Conservation (phyloP, 345 rosid genomes). For the Nasturtium officinale region DNA sequence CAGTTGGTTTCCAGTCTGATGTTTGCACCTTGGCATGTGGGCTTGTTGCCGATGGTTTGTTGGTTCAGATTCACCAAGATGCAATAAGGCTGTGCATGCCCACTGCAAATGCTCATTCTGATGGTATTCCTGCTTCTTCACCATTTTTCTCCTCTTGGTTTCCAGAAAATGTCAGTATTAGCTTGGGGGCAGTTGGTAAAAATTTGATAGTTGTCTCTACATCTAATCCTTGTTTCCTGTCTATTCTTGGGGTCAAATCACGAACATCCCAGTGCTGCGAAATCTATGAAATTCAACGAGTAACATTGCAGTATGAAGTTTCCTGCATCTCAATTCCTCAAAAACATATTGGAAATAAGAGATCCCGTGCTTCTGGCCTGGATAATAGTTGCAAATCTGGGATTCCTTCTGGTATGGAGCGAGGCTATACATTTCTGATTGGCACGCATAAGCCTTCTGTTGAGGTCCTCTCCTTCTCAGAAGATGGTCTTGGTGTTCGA, state of each 20-base stretch:
- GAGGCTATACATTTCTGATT: slow-evolving; percentile 68
- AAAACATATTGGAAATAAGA: slow-evolving; percentile 52
- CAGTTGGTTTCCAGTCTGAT: slow-evolving; percentile 90
- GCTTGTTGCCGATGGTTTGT: slow-evolving; percentile 72
- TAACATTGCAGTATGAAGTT: slow-evolving; percentile 75
- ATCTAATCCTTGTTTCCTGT: slow-evolving; percentile 83
- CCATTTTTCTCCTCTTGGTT: slow-evolving; percentile 85
- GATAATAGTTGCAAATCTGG: slow-evolving; percentile 43
- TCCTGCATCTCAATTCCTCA: slow-evolving; percentile 88
- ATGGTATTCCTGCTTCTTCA: slow-evolving; percentile 66
- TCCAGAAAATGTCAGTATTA: slow-evolving; percentile 70
- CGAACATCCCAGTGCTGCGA: slow-evolving; percentile 59
- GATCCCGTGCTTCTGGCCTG: slow-evolving; percentile 41
- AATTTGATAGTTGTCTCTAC: slow-evolving; percentile 80
- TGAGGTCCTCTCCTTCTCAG: slow-evolving; percentile 73
- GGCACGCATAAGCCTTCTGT: slow-evolving; percentile 99
- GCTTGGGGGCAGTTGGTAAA: slow-evolving; percentile 92
- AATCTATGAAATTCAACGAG: slow-evolving; percentile 76
- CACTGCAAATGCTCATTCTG: slow-evolving; percentile 78
- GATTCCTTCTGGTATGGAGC: slow-evolving; percentile 67
- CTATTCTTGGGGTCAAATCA: slow-evolving; percentile 75
- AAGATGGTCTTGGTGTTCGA: slow-evolving; percentile 61
- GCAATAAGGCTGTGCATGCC: slow-evolving; percentile 92
- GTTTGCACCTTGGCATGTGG: slow-evolving; percentile 98
- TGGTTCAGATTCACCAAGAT: slow-evolving; percentile 85